Conservation (phyloP, 2,329 filamentous ascomycete species). For the Pyrenochaeta sp. region DNA sequence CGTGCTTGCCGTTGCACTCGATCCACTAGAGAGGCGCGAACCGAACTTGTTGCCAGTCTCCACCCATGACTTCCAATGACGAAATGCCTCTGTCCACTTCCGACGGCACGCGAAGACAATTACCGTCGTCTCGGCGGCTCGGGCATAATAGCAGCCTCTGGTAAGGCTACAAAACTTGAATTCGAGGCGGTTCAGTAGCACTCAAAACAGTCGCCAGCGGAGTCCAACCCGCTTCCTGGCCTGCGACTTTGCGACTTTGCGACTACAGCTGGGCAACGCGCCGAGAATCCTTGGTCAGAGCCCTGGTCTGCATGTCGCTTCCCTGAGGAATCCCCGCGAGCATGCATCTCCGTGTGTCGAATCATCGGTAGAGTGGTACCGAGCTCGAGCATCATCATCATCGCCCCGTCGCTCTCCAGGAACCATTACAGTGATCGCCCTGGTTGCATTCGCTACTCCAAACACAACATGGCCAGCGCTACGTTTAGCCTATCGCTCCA, state of each 20-base stretch:
- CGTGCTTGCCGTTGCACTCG: constrained; percentile 29
- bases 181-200: constrained; percentile 5
- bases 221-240: constrained; percentile 22
- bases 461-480: constrained; percentile 6
- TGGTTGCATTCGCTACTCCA: constrained; percentile 7
- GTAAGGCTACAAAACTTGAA: constrained; percentile 35
- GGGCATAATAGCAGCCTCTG: constrained; percentile 21
- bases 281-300: constrained; percentile 14
- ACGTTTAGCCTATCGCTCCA: constrained; percentile 9
- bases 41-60: constrained; percentile 20
- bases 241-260: neutral
- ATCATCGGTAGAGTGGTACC: constrained; percentile 28
- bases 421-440: constrained; percentile 19
- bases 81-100: constrained; percentile 18
- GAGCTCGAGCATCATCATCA: constrained; percentile 4
- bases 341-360: constrained; percentile 19
- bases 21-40: constrained; percentile 31
- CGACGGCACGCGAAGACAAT: constrained; percentile 7
- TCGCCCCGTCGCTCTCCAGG: constrained; percentile 4
- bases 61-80: constrained; percentile 31
- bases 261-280: constrained; percentile 4
- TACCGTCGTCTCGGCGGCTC: neutral
- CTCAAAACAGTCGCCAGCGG: constrained; percentile 26
- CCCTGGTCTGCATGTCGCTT: constrained; percentile 16
- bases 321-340: constrained; percentile 13